Conservation (phyloP, 139 green algal species). For the Coccomyxa sp. region DNA sequence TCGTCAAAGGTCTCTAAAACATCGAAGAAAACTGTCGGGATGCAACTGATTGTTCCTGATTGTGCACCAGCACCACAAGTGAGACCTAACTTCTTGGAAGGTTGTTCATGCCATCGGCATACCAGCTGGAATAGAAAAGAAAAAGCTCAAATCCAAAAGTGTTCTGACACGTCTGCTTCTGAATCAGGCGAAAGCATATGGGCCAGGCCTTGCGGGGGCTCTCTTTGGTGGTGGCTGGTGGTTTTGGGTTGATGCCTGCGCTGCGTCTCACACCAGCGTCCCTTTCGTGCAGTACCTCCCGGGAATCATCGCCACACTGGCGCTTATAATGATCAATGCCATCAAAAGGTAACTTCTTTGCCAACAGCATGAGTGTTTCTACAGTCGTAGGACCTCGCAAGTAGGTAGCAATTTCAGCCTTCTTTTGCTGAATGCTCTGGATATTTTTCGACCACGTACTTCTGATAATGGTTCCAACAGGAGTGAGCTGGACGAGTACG, state of each 20-base stretch:
- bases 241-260: constrained; percentile 83
- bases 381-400: not conserved
- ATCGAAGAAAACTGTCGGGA: not conserved
- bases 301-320: constrained; percentile 77
- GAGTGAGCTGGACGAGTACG: constrained; percentile 63
- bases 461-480: constrained; percentile 12
- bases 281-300: constrained; percentile 83
- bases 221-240: constrained; percentile 46
- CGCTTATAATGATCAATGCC: constrained; percentile 87
- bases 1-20: not conserved
- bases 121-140: not conserved
- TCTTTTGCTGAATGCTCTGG: not conserved
- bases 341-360: constrained; percentile 45
- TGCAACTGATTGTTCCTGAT: too few species aligned
- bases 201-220: constrained; percentile 20
- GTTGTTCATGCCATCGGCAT: not conserved
- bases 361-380: not conserved
- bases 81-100: not conserved
- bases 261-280: constrained; percentile 42
- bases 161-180: not conserved
- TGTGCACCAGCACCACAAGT: too few species aligned
- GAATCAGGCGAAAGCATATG: constrained; percentile 24
- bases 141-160: not conserved
- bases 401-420: too few species aligned
- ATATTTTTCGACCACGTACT: not conserved